Conservation (phyloP, 106 monocot genomes). For the Platanthera zijinensis region DNA sequence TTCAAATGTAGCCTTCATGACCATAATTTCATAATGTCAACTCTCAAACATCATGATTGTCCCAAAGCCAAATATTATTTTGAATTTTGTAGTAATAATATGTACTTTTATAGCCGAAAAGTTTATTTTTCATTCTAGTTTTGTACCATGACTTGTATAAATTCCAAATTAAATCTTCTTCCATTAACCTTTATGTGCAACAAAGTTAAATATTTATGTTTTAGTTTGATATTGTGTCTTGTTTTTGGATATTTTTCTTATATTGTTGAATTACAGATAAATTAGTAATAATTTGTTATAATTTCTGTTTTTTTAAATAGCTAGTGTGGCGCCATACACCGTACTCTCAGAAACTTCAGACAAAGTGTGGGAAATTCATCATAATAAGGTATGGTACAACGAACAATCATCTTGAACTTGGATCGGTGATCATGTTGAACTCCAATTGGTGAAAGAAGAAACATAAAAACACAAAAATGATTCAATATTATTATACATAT, state of each 20-base stretch:
- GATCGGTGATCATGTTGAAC: not conserved
- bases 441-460: not conserved
- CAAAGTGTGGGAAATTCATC: not conserved
- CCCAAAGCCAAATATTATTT: no score
- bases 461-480: not conserved
- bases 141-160: no score
- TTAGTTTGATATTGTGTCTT: not conserved
- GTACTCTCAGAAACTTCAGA: not conserved
- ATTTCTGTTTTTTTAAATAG: not conserved
- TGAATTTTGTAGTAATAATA: no score
- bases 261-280: not conserved
- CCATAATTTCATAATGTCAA: no score
- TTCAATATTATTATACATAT: not conserved
- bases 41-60: no score
- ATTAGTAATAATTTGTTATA: not conserved
- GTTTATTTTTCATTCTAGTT: not conserved
- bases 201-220: not conserved
- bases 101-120: no score
- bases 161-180: not conserved
- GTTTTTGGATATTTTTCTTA: not conserved
- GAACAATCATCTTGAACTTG: not conserved
- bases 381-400: not conserved
- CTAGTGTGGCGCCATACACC: not conserved
- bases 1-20: no score
- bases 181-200: not conserved